phyloP scores from a whole-genome alignment of 371 early-diverging fungal genomes.

The Mortierella sp. region DNA sequence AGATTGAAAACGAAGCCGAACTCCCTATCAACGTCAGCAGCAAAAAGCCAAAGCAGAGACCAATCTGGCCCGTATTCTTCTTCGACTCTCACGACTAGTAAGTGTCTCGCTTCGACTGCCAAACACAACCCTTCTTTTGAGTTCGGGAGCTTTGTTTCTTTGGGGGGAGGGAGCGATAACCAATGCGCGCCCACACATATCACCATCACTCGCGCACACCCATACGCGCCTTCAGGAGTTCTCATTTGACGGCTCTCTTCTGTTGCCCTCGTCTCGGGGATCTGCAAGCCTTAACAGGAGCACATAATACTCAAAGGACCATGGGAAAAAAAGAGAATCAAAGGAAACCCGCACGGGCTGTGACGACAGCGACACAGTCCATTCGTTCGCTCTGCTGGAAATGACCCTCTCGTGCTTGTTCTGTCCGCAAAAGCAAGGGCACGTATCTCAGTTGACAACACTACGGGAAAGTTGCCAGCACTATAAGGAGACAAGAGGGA shows the following conservation, averaged over 20 bases:
- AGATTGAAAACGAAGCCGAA: conserved; percentile 71
- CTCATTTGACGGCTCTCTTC: background rate
- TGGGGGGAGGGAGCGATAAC: background rate
- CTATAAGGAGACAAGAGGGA: background rate
- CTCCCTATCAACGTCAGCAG: conserved; percentile 68
- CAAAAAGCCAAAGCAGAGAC: conserved; percentile 68
- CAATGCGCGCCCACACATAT: background rate
- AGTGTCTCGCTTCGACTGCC: conserved; percentile 42
- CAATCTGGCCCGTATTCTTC: conserved; percentile 75
- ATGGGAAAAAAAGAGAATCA: conserved; percentile 6
- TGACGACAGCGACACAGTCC: background rate
- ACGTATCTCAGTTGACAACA: background rate
- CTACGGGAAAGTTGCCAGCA: background rate
- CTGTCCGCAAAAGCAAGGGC: background rate
- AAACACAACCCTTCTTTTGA: background rate
- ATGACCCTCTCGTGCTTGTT: background rate
- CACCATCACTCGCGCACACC: background rate
- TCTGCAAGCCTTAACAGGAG: background rate
- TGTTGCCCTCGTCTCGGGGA: background rate
- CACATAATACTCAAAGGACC: background rate
- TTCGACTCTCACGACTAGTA: conserved; percentile 83
- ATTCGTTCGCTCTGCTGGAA: background rate
- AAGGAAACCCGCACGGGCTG: conserved; percentile 7
- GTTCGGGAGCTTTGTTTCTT: background rate
- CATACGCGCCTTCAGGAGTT: background rate